phyloP scores from a whole-genome alignment of 169 alveolate species.

The Amoebophrya sp. region DNA sequence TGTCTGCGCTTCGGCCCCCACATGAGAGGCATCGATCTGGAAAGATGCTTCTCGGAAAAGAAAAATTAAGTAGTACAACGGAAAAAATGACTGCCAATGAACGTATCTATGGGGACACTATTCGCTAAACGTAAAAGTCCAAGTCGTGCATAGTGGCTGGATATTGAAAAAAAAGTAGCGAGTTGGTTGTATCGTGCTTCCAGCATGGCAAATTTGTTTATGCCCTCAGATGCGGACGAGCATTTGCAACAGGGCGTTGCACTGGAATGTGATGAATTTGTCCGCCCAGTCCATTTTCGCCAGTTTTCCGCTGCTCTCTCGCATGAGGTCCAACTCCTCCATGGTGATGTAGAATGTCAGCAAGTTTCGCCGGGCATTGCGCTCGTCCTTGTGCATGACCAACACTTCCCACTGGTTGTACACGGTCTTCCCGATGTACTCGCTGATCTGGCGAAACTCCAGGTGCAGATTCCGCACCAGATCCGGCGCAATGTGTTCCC shows the following conservation, averaged over 20 bases:
- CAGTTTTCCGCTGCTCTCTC: not conserved
- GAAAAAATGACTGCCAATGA: too few species aligned
- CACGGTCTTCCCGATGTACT: not conserved
- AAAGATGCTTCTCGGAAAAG: too few species aligned
- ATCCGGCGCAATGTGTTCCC: not conserved
- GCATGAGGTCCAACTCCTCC: constrained; percentile 18
- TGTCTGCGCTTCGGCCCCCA: too few species aligned
- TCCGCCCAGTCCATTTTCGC: constrained; percentile 16
- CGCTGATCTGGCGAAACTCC: not conserved
- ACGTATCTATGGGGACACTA: too few species aligned
- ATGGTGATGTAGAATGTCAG: not conserved
- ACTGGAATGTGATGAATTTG: not conserved
- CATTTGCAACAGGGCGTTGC: not conserved
- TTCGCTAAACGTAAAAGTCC: too few species aligned
- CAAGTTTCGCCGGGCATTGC: not conserved
- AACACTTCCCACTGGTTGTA: not conserved
- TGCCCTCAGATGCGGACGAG: not conserved
- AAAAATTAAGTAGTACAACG: too few species aligned
- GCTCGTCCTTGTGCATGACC: not conserved
- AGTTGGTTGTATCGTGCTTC: too few species aligned
- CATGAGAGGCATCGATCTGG: too few species aligned
- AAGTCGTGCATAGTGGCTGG: too few species aligned
- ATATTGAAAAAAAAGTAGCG: too few species aligned
- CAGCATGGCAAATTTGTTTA: too few species aligned
- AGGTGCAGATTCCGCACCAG: not conserved